Evolutionary conservation across 169 alveolate species (phyloP), one percentile per base, ranked within the genome.

Genomic region (Plasmodium fragile): DNA sequence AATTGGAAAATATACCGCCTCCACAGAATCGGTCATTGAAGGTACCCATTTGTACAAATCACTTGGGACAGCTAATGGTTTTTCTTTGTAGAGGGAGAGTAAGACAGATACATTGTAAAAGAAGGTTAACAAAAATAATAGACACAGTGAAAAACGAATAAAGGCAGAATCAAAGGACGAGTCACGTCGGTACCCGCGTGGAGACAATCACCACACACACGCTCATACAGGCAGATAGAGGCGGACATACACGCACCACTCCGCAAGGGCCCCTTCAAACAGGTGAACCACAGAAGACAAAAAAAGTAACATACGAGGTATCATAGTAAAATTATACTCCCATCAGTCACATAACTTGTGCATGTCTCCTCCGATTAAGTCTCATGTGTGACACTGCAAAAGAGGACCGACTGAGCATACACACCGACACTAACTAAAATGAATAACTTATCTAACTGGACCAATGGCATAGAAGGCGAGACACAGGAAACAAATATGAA

Each of bases 331-430:
- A 49, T 49, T 49, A 49, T 49, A 49, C 59, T 13, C 6, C 25
- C 59, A 49, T 49, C 59, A 11, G 59, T 25, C 36, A 22, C 5
- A 10, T 10, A 25, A 28, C 10, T 6, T 65, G 7, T 65, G n/a
- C 11, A 4, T 8, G 41, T n/a, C 39, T 25, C n/a, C 75, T 65
- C 75, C 30, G 32, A 65, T 25, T 65, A 65, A 65, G n/a, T 65
- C 75, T 65, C 75, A 65, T 65, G 75, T 65, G 75, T 65, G 30
- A 65, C 11, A 65, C n/a, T 65, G 6, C 75, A 4, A 65, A 65
- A 3, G 36, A 65, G 75, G 75, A 65, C 39, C 36, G 41, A 65
- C 36, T 65, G n/a, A 65, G 30, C 39, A 22, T 65, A 65, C 75
- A 22, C 36, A 65, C 30, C 30, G 10, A 2, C 39, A 25, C 7